Percentiles rank a stretch among this genome's conserved stretches.
phyloP scores from a whole-genome alignment of 805 yeast species.

The Monosporozyma servazzii region DNA sequence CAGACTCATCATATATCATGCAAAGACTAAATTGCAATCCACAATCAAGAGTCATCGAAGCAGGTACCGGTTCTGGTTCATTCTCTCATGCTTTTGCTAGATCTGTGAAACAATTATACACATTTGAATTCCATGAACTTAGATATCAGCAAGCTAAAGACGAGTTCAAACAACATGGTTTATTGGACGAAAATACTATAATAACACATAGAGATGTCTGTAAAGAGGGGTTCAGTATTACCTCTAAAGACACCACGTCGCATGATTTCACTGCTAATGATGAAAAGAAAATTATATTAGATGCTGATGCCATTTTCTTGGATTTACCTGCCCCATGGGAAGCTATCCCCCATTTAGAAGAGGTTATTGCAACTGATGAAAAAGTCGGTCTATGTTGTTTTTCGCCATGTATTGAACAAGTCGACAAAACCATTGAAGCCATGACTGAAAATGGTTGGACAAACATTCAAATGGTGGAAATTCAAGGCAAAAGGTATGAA shows the following conservation, averaged over 20 bases:
- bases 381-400: conserved; percentile 81
- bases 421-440: conserved; percentile 71
- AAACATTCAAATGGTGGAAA: conserved; percentile 84
- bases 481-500: conserved; percentile 78
- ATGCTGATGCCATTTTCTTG: conserved; percentile 70
- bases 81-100: conserved; percentile 90
- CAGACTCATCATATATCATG: conserved; percentile 84
- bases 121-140: conserved; percentile 86
- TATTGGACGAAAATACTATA: conserved; percentile 42
- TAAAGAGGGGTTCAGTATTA: conserved; percentile 64
- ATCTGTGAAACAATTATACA: conserved; percentile 67
- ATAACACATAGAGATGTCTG: conserved; percentile 92
- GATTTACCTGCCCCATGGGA: conserved; percentile 97
- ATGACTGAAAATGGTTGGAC: conserved; percentile 74
- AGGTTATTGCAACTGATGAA: conserved; percentile 45
- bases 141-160: conserved; percentile 67
- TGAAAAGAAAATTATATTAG: conserved; percentile 24
- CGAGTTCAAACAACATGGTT: conserved; percentile 70
- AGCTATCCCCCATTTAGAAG: conserved; percentile 68
- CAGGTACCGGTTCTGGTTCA: conserved; percentile 97
- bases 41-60: conserved; percentile 79
- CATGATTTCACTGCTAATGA: conserved; percentile 21
- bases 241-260: conserved; percentile 22
- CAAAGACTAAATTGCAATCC: conserved; percentile 69
- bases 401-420: conserved; percentile 97